phyloP scores from a whole-genome alignment of 2,329 filamentous ascomycete genomes.

The Cladosporium sp. region DNA sequence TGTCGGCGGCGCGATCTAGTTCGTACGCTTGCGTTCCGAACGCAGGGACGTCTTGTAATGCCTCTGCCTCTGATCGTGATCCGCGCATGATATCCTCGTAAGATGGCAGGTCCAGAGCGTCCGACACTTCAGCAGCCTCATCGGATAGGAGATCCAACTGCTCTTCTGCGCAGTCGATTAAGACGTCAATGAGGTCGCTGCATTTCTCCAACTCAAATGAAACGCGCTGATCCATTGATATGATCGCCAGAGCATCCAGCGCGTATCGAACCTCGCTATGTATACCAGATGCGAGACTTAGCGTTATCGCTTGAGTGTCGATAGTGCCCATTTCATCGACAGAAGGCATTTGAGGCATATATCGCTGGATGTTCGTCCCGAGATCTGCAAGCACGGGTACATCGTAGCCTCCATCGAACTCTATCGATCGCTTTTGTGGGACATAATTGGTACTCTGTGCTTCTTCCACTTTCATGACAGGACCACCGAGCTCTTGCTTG shows the following conservation, averaged over 20 bases:
- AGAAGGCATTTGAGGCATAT: conserved; percentile 70
- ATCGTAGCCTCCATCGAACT: conserved; percentile 63
- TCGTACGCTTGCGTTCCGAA: conserved; percentile 77
- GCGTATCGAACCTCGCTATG: conserved; percentile 86
- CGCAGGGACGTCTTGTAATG: conserved; percentile 65
- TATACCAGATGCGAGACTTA: conserved; percentile 85
- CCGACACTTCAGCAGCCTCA: conserved; percentile 77
- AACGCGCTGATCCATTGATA: conserved; percentile 62
- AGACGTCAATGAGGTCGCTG: conserved; percentile 81
- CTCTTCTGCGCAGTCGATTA: conserved; percentile 88
- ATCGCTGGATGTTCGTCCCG: conserved; percentile 61
- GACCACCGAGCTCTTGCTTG: conserved; percentile 24
- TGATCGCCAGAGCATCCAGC: conserved; percentile 72
- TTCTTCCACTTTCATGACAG: conserved; percentile 32
- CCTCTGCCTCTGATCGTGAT: conserved; percentile 61
- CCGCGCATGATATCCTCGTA: conserved; percentile 85
- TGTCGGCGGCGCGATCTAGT: conserved; percentile 80
- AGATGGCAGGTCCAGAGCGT: conserved; percentile 74
- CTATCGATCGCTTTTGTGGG: conserved; percentile 22
- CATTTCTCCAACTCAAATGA: conserved; percentile 69
- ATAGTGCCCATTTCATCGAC: conserved; percentile 79
- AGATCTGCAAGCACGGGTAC: conserved; percentile 61
- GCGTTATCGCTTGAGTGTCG: conserved; percentile 83
- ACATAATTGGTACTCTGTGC: conserved; percentile 30
- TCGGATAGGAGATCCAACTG: conserved; percentile 82